A percentile compares a stretch with the other conserved stretches of the same genome.
Conservation (phyloP, 441 rosid species). For the Daphne laureola region DNA sequence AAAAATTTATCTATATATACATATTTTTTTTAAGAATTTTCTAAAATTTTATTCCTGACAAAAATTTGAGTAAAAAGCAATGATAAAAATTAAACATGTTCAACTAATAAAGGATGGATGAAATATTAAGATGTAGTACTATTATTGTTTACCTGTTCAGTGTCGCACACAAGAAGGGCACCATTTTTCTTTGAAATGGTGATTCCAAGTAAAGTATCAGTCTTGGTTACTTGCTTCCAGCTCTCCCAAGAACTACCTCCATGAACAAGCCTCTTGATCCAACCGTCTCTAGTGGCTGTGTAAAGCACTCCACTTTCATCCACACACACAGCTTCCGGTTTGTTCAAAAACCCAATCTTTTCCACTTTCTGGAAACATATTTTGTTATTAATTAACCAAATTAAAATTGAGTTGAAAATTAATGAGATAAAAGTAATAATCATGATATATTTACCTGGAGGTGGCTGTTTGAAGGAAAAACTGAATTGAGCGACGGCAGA, state of each 20-base stretch:
- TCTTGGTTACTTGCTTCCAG: slow-evolving; percentile 27
- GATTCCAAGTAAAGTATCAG: slow-evolving; percentile 31
- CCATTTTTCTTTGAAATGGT: slow-evolving; percentile 31
- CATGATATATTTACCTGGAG: slow-evolving; percentile 44
- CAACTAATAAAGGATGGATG: no score
- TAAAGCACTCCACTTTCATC: slow-evolving; percentile 33
- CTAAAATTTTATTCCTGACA: no score
- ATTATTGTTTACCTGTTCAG: slow-evolving; percentile 21
- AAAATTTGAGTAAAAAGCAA: no score
- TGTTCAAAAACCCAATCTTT: slow-evolving; percentile 29
- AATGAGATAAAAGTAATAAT: no score
- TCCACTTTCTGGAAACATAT: slow-evolving; percentile 27
- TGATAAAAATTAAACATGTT: no score
- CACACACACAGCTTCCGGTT: slow-evolving; percentile 30
- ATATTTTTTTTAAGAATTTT: no score
- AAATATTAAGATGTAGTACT: no score
- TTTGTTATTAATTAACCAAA: no score
- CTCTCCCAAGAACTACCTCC: slow-evolving; percentile 34
- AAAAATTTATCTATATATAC: no score
- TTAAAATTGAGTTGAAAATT: background rate
- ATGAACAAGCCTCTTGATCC: slow-evolving; percentile 41
- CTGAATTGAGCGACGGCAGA: slow-evolving; percentile 14
- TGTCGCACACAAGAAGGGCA: slow-evolving; percentile 33
- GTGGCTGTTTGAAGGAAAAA: slow-evolving; percentile 21
- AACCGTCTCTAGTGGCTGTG: slow-evolving; percentile 41